Conservation (phyloP, 1,139 yeast genomes). For the Hanseniaspora uvarum region DNA sequence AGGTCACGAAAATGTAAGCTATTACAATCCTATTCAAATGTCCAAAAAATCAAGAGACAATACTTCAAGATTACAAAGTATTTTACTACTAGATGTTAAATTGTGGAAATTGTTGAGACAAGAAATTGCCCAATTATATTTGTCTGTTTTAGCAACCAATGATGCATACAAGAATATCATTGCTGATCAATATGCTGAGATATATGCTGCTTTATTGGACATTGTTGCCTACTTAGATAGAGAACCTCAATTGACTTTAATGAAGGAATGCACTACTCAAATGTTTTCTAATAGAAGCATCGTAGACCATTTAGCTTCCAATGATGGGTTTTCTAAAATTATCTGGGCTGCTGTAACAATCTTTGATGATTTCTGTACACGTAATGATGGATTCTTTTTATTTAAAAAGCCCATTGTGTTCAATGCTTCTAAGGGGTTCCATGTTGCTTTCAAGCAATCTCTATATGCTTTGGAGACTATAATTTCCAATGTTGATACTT, state of each 20-base stretch:
- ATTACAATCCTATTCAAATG: not conserved
- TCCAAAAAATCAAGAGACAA: conserved; percentile 28
- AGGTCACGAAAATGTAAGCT: not conserved
- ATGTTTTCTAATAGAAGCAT: conserved; percentile 57
- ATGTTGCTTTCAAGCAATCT: conserved; percentile 58
- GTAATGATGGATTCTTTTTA: conserved; percentile 38
- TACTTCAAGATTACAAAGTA: conserved; percentile 43
- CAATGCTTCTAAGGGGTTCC: conserved; percentile 68
- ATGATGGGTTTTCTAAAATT: conserved; percentile 35
- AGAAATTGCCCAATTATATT: conserved; percentile 38
- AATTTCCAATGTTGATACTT: conserved; percentile 34
- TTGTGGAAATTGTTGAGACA: conserved; percentile 43
- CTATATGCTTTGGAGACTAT: conserved; percentile 39
- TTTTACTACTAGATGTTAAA: conserved; percentile 49
- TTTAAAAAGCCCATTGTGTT: conserved; percentile 47
- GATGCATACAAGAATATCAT: conserved; percentile 39
- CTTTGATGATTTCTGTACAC: conserved; percentile 35
- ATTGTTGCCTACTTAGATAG: conserved; percentile 47
- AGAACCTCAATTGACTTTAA: conserved; percentile 50
- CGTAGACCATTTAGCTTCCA: conserved; percentile 36
- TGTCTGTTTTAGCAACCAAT: conserved; percentile 48
- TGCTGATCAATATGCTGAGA: conserved; percentile 43
- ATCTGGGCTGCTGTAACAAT: conserved; percentile 42
- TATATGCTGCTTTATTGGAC: conserved; percentile 46
- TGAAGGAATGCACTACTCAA: conserved; percentile 50